Base-by-base conservation (phyloP, 2,329 filamentous ascomycete genomes). In the Gremmenia infestans region DNA sequence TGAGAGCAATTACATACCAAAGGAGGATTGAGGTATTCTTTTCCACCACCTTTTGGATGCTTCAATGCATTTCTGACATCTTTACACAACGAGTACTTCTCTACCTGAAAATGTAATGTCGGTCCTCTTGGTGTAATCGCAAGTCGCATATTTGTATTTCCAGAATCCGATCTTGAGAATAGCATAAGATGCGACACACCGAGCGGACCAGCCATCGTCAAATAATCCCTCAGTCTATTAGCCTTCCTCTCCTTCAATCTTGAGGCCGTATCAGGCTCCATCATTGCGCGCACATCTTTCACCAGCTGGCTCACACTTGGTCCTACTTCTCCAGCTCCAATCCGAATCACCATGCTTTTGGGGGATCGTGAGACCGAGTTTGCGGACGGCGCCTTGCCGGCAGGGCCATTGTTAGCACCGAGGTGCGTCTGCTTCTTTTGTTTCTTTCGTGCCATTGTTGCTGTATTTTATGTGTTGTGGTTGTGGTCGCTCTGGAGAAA, bases 281-380 rank as follows among this genome's bases (percentile, higher is more conserved):
- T 96, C 76, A 97, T 93, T 54, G 81, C 81, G 66, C 94, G 86
- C 57, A 97, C 89, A 75, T 99, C 94, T 65, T 88, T 86, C 22
- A 93, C 92, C 65, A 99, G 78, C 74, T 97, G 92, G 71, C 87
- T 93, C 66, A 99, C 82, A 71, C 89, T 96, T 57, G 90, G 84
- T 56, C 94, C 94, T 52, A 99, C 91, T 70, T 97, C 90, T 67
- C 91, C 89, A 65, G 92, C 93, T 66, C 94, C 94, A 67, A 97
- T 92, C 65, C 94, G 89, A 73, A 99, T 96, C 56, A 99, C 93
- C 93, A 99, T 97, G 71, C 88, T 95, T 80, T 97, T 97, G 36
- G 94, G 94, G 51, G 85, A 81, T 62, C 85, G 83, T 52, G 81
- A 78, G 40, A 67, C 63, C 57, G 77, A 79, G 23, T 85, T 81